Evolutionary conservation across 106 monocot species (phyloP), one percentile per base, ranked within the genome.

Genomic region (Posidonia australis): DNA sequence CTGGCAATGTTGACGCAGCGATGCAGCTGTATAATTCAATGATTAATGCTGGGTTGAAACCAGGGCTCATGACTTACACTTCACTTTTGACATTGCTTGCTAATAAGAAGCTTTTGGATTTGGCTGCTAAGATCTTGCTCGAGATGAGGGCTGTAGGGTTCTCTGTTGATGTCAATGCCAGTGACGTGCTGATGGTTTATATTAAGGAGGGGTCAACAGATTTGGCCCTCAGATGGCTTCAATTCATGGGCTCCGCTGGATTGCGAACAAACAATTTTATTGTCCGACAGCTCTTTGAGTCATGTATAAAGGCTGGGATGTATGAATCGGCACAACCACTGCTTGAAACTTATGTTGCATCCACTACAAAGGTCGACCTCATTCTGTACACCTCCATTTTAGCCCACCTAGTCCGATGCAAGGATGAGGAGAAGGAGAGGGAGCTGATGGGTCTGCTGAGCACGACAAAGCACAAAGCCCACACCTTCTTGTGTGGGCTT

Each of bases 171-270:
- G 86, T 98, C 49, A 85, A 75, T 67, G 90, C 90, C 9, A 91
- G 90, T 17, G 96, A 98, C 60, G 82, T 98, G 52, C 75, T 98
- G 47, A 98, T 98, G 96, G 77, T 87, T 45, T 98, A 87, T 68
- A 84, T 98, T 22, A 87, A 83, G 71, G 90, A 83, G 13, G 90
- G 96, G 11, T 84, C 96, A 21, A 81, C 78, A 5, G 90, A 90
- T 5, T 29, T 85, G 32, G 96, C 90, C 0, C 75, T 98, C 60
- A 63, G 72, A 58, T 98, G 96, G 96, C 79, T 98, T 16, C 70
- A 80, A 10, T 98, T 98, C 63, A 98, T 98, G 96, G 87, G 79
- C 0, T 86, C 96, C 0, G 84, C 86, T 1, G 96, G 96, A 12
- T 82, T 98, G 7, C 30, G 90, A 56, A 90, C 96, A 5, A 98